Percentiles rank a stretch among this genome's conserved stretches.
phyloP scores from a whole-genome alignment of 495 filamentous ascomycete species.

The Sordaria brevicollis region DNA sequence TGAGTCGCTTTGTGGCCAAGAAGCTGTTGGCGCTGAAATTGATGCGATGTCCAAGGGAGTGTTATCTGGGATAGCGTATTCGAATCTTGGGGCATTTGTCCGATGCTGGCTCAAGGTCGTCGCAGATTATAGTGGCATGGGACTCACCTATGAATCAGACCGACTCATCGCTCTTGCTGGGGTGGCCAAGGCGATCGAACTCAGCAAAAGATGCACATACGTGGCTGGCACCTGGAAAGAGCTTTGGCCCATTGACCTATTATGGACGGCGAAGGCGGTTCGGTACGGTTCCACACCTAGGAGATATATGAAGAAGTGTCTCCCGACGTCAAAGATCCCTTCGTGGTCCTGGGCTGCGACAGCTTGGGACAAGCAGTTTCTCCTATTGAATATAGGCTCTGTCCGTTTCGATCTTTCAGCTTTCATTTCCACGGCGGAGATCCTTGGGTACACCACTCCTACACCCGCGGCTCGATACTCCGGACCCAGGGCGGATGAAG shows the following conservation, averaged over 20 bases:
- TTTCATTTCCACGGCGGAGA: background rate
- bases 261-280: background rate
- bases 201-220: slow-evolving; percentile 4
- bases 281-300: too few species aligned
- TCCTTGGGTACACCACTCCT: background rate
- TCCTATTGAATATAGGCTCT: background rate
- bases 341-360: background rate
- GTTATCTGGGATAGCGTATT: background rate
- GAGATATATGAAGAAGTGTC: background rate
- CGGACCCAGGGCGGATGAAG: background rate
- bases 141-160: slow-evolving; percentile 10
- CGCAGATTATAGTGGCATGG: background rate
- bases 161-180: slow-evolving; percentile 12
- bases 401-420: too few species aligned
- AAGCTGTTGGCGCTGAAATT: too few species aligned
- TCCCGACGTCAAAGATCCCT: background rate
- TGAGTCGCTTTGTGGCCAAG: background rate
- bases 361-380: background rate
- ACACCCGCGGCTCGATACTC: background rate
- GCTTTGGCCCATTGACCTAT: background rate
- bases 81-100: background rate
- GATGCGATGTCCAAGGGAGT: background rate
- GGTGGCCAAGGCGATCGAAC: slow-evolving; percentile 6
- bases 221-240: slow-evolving; percentile 11
- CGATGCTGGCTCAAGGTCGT: background rate